These are phyloP conservation scores for Colletotrichum horii DNA, from an alignment of 2,329 filamentous ascomycete species.

Conservation along the genomic window DNA sequence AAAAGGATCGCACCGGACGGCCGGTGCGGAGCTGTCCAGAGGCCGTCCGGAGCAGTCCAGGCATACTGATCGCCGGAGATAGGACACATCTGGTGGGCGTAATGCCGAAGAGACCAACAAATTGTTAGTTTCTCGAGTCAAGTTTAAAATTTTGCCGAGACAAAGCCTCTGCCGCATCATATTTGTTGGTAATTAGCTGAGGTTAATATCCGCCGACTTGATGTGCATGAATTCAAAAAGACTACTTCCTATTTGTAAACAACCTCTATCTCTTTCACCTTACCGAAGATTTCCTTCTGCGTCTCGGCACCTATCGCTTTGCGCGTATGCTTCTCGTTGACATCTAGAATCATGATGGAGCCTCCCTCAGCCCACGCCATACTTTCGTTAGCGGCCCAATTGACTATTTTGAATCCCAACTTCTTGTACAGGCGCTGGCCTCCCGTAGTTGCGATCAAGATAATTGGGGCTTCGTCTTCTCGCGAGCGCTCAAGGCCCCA, in stretches of 20 bases:
- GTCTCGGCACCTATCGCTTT: neutral
- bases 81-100: neutral
- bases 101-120: neutral
- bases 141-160: neutral
- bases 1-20: neutral
- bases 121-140: neutral
- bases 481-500: neutral
- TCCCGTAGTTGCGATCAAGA: neutral
- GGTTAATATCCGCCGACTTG: neutral
- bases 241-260: neutral
- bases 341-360: neutral
- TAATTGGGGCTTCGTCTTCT: neutral
- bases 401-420: neutral
- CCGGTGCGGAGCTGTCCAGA: neutral
- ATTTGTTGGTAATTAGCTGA: neutral
- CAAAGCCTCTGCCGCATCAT: neutral
- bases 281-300: neutral
- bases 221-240: neutral
- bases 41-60: neutral
- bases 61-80: neutral
- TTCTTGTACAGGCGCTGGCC: neutral
- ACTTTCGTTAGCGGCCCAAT: neutral
- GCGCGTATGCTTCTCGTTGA: neutral
- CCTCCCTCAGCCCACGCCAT: neutral
- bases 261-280: neutral